Percentiles rank a stretch among this genome's conserved stretches.
These are phyloP conservation scores for Botrytis tulipae DNA, from an alignment of 2,329 filamentous ascomycete genomes.

Conservation along the genomic window DNA sequence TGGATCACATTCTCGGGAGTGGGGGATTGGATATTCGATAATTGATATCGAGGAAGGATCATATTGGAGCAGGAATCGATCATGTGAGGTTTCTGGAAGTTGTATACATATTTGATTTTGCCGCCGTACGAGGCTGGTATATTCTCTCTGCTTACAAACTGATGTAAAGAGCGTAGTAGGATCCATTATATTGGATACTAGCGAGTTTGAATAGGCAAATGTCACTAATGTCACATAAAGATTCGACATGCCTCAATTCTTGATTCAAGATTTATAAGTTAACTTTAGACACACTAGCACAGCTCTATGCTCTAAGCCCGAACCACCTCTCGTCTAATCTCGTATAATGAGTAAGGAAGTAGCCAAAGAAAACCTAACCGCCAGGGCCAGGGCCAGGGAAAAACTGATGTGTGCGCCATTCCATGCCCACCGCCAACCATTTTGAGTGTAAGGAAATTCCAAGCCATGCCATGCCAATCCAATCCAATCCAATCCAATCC, in stretches of 20 bases:
- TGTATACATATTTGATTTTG: neutral
- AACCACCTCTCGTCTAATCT: conserved; percentile 1
- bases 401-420: conserved; percentile 20
- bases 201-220: neutral
- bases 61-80: neutral
- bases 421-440: conserved; percentile 13
- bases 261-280: neutral
- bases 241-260: neutral
- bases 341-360: neutral
- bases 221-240: neutral
- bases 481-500: neutral
- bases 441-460: conserved; percentile 1
- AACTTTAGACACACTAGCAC: conserved; percentile 8
- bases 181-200: neutral
- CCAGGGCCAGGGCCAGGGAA: conserved; percentile 18
- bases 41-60: neutral
- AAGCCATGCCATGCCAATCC: neutral
- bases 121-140: neutral
- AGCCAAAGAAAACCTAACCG: conserved; percentile 6
- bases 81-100: neutral
- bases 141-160: neutral
- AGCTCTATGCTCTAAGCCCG: conserved; percentile 13
- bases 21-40: conserved; percentile 2
- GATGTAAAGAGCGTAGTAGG: neutral
- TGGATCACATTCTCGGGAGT: neutral